A percentile compares a stretch with the other conserved stretches of the same genome.
Conservation (phyloP, 352 stramenopile genomes). For the Pythium pectinolyticum region DNA sequence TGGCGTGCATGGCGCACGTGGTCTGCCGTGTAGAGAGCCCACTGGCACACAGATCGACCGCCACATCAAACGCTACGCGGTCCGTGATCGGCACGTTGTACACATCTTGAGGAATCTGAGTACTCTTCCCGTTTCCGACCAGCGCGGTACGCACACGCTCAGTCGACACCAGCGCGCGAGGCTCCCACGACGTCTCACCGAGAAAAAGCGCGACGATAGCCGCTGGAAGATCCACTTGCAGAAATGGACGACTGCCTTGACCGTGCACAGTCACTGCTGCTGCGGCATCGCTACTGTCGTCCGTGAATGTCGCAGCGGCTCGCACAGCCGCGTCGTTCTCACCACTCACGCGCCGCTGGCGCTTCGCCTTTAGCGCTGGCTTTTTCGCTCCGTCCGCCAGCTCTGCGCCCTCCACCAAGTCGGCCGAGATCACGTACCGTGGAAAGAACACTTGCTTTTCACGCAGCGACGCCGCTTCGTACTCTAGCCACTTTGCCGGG, state of each 20-base stretch:
- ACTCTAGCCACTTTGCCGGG: constrained; percentile 43
- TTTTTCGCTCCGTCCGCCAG: constrained; percentile 10
- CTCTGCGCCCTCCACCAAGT: constrained; percentile 3
- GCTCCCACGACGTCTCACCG: constrained; percentile 3
- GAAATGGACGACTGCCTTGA: not conserved
- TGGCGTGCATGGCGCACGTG: constrained; percentile 19
- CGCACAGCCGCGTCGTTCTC: too few species aligned
- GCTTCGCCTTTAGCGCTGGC: not conserved
- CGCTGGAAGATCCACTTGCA: not conserved
- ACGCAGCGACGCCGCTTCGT: constrained; percentile 41
- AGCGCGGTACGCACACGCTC: too few species aligned
- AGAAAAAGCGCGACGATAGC: constrained; percentile 7
- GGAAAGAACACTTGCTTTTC: constrained; percentile 60
- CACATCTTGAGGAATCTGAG: too few species aligned
- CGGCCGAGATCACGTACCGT: constrained; percentile 11
- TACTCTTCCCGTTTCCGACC: too few species aligned
- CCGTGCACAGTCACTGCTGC: too few species aligned
- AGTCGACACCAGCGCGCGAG: not conserved
- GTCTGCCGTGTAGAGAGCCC: constrained; percentile 25
- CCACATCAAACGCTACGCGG: constrained; percentile 28
- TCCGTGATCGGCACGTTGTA: constrained; percentile 27
- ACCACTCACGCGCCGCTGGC: not conserved
- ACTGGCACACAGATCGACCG: constrained; percentile 27
- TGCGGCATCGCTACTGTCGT: too few species aligned
- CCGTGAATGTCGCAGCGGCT: too few species aligned